Evolutionary conservation across 371 early-diverging fungal genomes (phyloP).

Genomic region (Fennellomyces sp.): DNA sequence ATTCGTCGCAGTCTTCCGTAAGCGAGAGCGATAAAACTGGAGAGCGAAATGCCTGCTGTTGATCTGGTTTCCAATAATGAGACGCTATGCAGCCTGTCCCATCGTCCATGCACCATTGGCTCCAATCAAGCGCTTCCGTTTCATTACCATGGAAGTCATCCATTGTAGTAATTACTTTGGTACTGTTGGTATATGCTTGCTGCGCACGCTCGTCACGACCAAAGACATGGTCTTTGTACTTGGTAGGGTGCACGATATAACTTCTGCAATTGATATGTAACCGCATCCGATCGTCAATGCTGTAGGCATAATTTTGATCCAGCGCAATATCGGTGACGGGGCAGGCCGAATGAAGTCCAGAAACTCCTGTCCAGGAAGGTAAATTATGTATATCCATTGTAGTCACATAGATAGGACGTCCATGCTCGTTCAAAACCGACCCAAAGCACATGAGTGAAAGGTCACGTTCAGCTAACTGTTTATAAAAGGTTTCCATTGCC

Average conservation of each 20-base stretch:
- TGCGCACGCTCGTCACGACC: no score
- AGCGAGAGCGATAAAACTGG: neutral
- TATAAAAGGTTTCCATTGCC: neutral
- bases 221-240: no score
- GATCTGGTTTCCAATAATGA: neutral
- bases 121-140: no score
- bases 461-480: neutral
- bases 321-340: neutral
- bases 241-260: no score
- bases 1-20: neutral
- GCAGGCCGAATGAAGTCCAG: neutral
- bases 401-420: neutral
- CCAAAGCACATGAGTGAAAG: neutral
- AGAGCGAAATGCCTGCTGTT: no score
- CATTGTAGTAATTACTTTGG: no score
- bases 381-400: neutral
- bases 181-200: no score
- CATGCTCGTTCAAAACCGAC: neutral
- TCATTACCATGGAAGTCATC: neutral
- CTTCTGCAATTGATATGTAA: no score
- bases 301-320: no score
- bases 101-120: no score
- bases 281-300: neutral
- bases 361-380: neutral
- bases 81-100: no score